A percentile compares a stretch with the other conserved stretches of the same genome.
phyloP scores from a whole-genome alignment of 768 basidiomycete species.

The Mrakia hoshinonis region DNA sequence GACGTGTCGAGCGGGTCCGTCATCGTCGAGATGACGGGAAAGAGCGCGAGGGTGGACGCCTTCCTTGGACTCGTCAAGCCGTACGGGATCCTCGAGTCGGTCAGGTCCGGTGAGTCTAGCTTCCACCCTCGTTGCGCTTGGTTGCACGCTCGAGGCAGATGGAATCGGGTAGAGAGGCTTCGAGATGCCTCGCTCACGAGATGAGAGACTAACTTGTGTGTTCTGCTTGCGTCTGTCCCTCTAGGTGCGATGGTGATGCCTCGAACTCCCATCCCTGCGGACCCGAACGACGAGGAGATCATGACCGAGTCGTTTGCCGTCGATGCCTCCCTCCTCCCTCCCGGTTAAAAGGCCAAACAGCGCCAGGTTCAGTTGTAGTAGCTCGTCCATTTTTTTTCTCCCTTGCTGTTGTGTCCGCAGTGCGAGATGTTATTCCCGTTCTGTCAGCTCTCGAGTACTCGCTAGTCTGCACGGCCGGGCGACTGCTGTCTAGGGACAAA shows the following conservation, averaged over 20 bases:
- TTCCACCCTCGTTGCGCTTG: background rate
- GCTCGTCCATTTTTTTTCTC: too few relatives aligned
- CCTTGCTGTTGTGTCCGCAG: too few relatives aligned
- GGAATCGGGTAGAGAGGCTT: too few relatives aligned
- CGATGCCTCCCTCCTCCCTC: slow-evolving; percentile 86
- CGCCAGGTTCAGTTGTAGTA: too few relatives aligned
- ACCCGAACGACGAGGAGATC: slow-evolving; percentile 52
- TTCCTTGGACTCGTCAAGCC: slow-evolving; percentile 86
- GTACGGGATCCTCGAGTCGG: slow-evolving; percentile 90
- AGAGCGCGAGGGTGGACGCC: slow-evolving; percentile 81
- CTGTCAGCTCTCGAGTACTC: too few relatives aligned
- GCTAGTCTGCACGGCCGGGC: too few relatives aligned
- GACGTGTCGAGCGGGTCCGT: slow-evolving; percentile 92
- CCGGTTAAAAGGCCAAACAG: slow-evolving; percentile 52
- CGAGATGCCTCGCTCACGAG: background rate
- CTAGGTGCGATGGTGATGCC: slow-evolving; percentile 99
- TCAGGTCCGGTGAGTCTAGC: slow-evolving; percentile 66
- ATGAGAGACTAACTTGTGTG: background rate
- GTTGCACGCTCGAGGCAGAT: background rate
- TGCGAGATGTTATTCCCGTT: too few relatives aligned
- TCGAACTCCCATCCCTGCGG: slow-evolving; percentile 68
- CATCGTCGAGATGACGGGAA: slow-evolving; percentile 89
- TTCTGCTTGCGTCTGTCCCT: background rate
- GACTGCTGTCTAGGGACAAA: too few relatives aligned
- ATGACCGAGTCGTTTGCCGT: slow-evolving; percentile 51